Conservation (phyloP, 495 filamentous ascomycete genomes). For the Penicillium subrubescens region DNA sequence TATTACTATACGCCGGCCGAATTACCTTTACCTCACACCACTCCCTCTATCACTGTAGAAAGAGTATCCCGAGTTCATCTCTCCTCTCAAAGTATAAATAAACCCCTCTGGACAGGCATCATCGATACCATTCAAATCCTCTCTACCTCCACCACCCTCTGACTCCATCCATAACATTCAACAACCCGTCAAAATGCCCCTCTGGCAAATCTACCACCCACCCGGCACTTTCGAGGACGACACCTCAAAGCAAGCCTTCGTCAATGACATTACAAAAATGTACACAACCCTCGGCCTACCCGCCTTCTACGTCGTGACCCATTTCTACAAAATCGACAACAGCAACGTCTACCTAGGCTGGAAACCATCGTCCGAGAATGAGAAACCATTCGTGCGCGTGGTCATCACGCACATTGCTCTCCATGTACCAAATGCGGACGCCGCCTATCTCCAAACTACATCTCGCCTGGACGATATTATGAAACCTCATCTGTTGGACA, state of each 20-base stretch:
- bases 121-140: not conserved
- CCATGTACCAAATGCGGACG: conserved; percentile 16
- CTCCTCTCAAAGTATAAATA: not conserved
- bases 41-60: not conserved
- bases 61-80: too few species aligned
- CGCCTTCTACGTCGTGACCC: conserved; percentile 32
- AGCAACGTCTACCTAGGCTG: conserved; percentile 20
- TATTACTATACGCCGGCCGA: not conserved
- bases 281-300: conserved; percentile 28
- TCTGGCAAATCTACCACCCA: conserved; percentile 35
- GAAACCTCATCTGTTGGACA: conserved; percentile 25
- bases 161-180: not conserved
- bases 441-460: conserved; percentile 4
- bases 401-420: conserved; percentile 28
- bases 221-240: conserved; percentile 16
- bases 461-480: conserved; percentile 19
- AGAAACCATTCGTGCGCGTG: conserved; percentile 24
- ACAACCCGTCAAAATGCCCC: conserved; percentile 22
- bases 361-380: not conserved
- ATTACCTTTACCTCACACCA: not conserved
- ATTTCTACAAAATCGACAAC: conserved; percentile 20
- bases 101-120: not conserved
- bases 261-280: conserved; percentile 29
- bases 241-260: conserved; percentile 20
- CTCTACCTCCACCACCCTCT: not conserved